A percentile compares a stretch with the other conserved stretches of the same genome.
Conservation (phyloP, 2,329 filamentous ascomycete genomes). For the Camillea tinctor region DNA sequence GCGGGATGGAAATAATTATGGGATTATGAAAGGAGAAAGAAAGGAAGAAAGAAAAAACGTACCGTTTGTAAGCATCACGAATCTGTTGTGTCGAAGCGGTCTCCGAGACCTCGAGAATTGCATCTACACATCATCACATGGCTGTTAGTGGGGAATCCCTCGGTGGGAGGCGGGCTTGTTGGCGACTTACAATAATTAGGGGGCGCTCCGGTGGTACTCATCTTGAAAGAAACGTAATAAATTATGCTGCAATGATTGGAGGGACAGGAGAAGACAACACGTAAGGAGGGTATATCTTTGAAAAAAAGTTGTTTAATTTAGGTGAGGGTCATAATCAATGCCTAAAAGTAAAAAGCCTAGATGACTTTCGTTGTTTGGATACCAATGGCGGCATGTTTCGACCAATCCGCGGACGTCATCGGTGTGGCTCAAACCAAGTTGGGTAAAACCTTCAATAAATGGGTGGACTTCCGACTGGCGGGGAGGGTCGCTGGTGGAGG, state of each 20-base stretch:
- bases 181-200: constrained; percentile 57
- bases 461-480: too few species aligned
- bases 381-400: background rate
- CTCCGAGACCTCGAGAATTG: constrained; percentile 69
- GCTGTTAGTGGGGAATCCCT: constrained; percentile 16
- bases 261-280: background rate
- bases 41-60: constrained; percentile 10
- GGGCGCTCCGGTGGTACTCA: constrained; percentile 38
- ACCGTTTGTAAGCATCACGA: constrained; percentile 93
- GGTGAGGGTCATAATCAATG: background rate
- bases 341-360: background rate
- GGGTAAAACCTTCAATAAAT: background rate
- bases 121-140: constrained; percentile 51
- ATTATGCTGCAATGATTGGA: constrained; percentile 13
- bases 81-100: constrained; percentile 80
- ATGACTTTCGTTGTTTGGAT: background rate
- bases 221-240: constrained; percentile 32
- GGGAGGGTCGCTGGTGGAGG: background rate
- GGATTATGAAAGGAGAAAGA: background rate
- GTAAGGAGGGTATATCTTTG: background rate
- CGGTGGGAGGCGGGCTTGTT: constrained; percentile 8
- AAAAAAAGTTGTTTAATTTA: background rate
- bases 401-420: constrained; percentile 16
- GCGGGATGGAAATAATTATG: background rate
- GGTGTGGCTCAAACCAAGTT: constrained; percentile 12